These are phyloP conservation scores for Petunia hybrid DNA, from an alignment of 305 asterid genomes.

Conservation along the genomic window DNA sequence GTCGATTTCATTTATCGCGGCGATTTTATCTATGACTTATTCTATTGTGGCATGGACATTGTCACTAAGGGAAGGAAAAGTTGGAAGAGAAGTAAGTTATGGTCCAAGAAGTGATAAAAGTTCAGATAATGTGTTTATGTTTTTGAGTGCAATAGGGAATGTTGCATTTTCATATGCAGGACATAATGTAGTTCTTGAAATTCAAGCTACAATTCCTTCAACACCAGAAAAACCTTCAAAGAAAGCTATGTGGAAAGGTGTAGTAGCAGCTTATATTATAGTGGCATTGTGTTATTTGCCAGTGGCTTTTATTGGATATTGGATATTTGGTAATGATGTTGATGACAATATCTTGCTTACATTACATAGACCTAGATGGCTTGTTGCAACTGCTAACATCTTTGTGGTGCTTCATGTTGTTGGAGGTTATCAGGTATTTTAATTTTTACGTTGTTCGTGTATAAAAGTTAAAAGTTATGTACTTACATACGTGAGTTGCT, in stretches of 20 bases:
- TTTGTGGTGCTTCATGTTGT: slow-evolving; percentile 59
- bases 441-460: too few relatives aligned
- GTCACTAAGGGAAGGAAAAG: slow-evolving; percentile 32
- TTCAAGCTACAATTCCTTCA: slow-evolving; percentile 60
- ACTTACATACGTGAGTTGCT: neutral
- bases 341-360: slow-evolving; percentile 52
- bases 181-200: slow-evolving; percentile 58
- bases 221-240: slow-evolving; percentile 53
- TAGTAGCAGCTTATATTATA: slow-evolving; percentile 42
- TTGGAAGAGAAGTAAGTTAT: slow-evolving; percentile 41
- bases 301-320: slow-evolving; percentile 52
- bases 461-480: too few relatives aligned
- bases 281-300: slow-evolving; percentile 60
- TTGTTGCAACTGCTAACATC: slow-evolving; percentile 50
- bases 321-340: slow-evolving; percentile 46
- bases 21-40: slow-evolving; percentile 62
- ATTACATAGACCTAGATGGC: slow-evolving; percentile 51
- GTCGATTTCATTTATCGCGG: slow-evolving; percentile 59
- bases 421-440: slow-evolving; percentile 60
- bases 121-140: slow-evolving; percentile 40
- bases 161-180: slow-evolving; percentile 62
- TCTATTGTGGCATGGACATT: slow-evolving; percentile 55
- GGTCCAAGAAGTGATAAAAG: slow-evolving; percentile 37
- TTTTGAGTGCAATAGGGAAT: slow-evolving; percentile 56
- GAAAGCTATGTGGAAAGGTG: slow-evolving; percentile 58